Evolutionary conservation across 305 asterid genomes (phyloP), one percentile per base, ranked within the genome.

Genomic region (Striga hermonthica): DNA sequence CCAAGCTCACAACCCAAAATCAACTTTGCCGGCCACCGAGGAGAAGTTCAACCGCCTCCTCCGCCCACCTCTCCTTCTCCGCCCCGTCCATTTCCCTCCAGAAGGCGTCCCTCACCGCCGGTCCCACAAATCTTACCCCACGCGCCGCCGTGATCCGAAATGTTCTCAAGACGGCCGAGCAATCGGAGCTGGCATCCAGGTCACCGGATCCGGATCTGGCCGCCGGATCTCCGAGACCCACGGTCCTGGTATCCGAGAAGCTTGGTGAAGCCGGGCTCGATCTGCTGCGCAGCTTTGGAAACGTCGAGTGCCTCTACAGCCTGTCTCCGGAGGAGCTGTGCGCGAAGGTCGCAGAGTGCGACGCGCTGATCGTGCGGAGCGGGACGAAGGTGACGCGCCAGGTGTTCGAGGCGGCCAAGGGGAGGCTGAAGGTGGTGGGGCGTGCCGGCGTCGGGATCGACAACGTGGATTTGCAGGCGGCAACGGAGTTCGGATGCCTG

Each of bases 361-460:
- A 91, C 35, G 96, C 96, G 13, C 79, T 91, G 72, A 83, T 91
- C 50, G 96, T 91, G 3, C 73, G 97, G 71, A 91, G 97, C 71
- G 96, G 95, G 68, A 88, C 97, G 3, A 88, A 86, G 77, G 97
- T 91, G 37, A 91, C 87, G 28, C 85, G 96, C 9, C 78, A 78
- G 78, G 87, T 88, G 57, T 88, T 91, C 48, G 96, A 88, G 73
- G 86, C 95, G 4, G 84, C 91, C 4, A 68, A 79, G 31, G 96
- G 97, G 38, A 68, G 83, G 34, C 57, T 91, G 71, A 91, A 86
- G 85, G 96, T 91, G 34, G 97, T 91, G 0, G 96, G 96, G 0
- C 76, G 97, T 39, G 97, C 97, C 4, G 97, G 96, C 0, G 97
- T 90, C 10, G 97, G 97, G 39, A 88, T 90, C 49, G 97, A 91